Evolutionary conservation across 2,329 filamentous ascomycete genomes (phyloP).

Genomic region (Monosporascus ibericus): DNA sequence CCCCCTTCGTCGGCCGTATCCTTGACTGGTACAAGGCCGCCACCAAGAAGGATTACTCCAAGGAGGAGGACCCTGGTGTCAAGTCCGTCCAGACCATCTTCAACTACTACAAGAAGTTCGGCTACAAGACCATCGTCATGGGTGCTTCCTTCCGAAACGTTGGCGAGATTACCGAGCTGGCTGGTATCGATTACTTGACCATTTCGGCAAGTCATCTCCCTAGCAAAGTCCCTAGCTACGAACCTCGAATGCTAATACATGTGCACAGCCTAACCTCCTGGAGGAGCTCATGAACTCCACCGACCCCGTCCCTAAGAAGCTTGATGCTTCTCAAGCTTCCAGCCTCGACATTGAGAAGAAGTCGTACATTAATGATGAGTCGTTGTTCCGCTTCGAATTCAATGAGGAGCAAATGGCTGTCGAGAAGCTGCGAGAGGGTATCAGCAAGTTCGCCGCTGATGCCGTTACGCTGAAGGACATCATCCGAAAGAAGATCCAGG

Average conservation of each 20-base stretch:
- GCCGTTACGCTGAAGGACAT: slow-evolving; percentile 90
- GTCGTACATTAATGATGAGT: slow-evolving; percentile 84
- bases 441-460: slow-evolving; percentile 98
- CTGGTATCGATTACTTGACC: slow-evolving; percentile 97
- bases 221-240: neutral
- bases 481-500: slow-evolving; percentile 74
- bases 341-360: slow-evolving; percentile 78
- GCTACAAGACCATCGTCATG: slow-evolving; percentile 99
- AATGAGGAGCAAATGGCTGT: slow-evolving; percentile 99
- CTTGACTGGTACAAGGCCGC: slow-evolving; percentile 99
- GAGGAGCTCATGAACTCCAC: slow-evolving; percentile 88
- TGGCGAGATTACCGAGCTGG: slow-evolving; percentile 96
- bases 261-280: slow-evolving; percentile 72
- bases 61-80: slow-evolving; percentile 93
- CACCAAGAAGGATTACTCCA: slow-evolving; percentile 87
- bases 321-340: slow-evolving; percentile 62
- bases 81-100: slow-evolving; percentile 89
- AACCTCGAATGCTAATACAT: slow-evolving; percentile 2
- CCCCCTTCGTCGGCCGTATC: slow-evolving; percentile 97
- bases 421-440: slow-evolving; percentile 98
- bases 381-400: slow-evolving; percentile 95
- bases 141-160: slow-evolving; percentile 95
- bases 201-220: slow-evolving; percentile 65
- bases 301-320: slow-evolving; percentile 84
- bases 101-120: slow-evolving; percentile 99